Evolutionary conservation across 2,329 filamentous ascomycete species (phyloP).

Genomic region (Sarocladium kiliense): DNA sequence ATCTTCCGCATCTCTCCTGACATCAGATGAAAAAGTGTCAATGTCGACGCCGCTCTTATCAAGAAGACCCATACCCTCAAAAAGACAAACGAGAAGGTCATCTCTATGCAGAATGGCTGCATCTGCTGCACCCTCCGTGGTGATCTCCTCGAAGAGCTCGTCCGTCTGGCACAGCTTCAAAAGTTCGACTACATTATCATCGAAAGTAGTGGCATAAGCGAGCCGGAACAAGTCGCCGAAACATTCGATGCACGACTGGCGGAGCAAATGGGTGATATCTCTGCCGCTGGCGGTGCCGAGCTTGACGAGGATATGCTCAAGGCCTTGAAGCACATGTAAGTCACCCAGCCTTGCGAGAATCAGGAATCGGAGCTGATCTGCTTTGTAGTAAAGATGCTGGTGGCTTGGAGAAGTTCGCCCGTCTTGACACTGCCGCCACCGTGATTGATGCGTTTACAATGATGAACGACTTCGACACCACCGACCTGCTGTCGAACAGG

Average conservation of each 20-base stretch:
- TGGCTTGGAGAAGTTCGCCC: conserved; percentile 60
- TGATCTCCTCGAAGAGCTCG: conserved; percentile 65
- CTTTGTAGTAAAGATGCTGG: conserved; percentile 44
- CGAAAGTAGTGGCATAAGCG: conserved; percentile 67
- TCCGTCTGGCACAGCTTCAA: conserved; percentile 54
- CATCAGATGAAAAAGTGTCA: conserved; percentile 37
- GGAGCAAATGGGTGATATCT: conserved; percentile 36
- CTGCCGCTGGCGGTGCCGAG: conserved; percentile 20
- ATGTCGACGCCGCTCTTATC: conserved; percentile 60
- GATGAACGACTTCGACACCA: conserved; percentile 66
- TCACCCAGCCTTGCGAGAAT: background rate
- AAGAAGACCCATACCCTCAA: conserved; percentile 50
- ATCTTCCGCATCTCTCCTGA: fast-evolving
- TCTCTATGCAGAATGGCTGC: conserved; percentile 67
- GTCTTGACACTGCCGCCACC: conserved; percentile 66
- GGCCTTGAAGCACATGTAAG: conserved; percentile 31
- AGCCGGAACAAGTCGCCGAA: conserved; percentile 69
- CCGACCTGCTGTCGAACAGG: conserved; percentile 60
- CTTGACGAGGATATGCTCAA: conserved; percentile 30
- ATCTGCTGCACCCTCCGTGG: conserved; percentile 73
- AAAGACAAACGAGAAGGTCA: conserved; percentile 58
- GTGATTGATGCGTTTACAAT: conserved; percentile 71
- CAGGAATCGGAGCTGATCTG: background rate
- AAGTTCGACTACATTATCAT: conserved; percentile 68
- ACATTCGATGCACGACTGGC: conserved; percentile 59